Evolutionary conservation across 257 asterid genomes (phyloP).

Genomic region (Penstemon newberryi): DNA sequence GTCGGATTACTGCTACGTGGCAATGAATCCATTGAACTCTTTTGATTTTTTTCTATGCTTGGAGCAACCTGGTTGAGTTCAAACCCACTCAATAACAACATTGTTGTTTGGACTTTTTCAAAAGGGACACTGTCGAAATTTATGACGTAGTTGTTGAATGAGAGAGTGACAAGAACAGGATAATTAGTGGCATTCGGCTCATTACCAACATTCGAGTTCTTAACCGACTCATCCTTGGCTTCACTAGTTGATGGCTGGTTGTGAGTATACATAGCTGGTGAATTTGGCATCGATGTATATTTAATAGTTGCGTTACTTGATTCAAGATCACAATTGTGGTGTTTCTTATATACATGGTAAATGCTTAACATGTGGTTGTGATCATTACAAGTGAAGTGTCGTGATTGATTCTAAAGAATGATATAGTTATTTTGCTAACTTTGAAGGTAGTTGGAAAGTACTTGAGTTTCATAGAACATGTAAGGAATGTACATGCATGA

Average conservation of each 20-base stretch:
- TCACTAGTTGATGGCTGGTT: not conserved
- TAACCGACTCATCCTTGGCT: conserved; percentile 6
- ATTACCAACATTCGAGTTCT: not conserved
- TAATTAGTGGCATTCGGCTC: not conserved
- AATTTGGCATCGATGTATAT: too few relatives aligned
- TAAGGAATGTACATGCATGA: too few relatives aligned
- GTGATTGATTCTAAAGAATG: not conserved
- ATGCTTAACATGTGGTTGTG: conserved; percentile 17
- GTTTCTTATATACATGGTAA: conserved; percentile 11
- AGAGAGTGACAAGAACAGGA: conserved; percentile 23
- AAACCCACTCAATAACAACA: conserved; percentile 36
- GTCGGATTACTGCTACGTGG: conserved; percentile 4
- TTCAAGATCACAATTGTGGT: not conserved
- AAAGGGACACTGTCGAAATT: conserved; percentile 27
- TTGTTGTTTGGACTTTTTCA: conserved; percentile 18
- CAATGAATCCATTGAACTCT: not conserved
- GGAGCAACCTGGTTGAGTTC: not conserved
- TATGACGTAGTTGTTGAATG: not conserved
- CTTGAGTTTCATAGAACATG: too few relatives aligned
- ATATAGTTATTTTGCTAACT: not conserved
- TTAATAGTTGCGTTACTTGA: not conserved
- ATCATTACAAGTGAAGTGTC: conserved; percentile 11
- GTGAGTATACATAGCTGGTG: conserved; percentile 5
- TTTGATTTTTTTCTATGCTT: not conserved
- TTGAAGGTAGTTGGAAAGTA: too few relatives aligned